A percentile compares a stretch with the other conserved stretches of the same genome.
These are phyloP conservation scores for Pseudoturritis turrita DNA, from an alignment of 345 rosid genomes.

Conservation along the genomic window DNA sequence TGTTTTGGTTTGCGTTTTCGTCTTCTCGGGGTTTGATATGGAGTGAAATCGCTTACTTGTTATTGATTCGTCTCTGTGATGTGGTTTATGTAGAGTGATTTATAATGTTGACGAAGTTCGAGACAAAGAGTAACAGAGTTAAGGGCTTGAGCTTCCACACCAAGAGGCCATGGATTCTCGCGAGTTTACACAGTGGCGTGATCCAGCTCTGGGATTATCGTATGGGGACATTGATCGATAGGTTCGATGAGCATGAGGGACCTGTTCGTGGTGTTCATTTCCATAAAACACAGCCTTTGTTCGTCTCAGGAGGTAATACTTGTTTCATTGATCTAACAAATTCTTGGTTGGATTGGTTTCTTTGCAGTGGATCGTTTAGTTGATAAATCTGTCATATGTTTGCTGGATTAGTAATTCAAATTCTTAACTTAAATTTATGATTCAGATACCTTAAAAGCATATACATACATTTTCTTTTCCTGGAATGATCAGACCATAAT, in stretches of 20 bases:
- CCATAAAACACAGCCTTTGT: slow-evolving; percentile 81
- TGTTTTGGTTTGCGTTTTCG: no score
- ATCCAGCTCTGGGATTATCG: slow-evolving; percentile 98
- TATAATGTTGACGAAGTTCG: slow-evolving; percentile 82
- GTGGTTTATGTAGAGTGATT: slow-evolving; percentile 8
- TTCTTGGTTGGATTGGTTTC: no score
- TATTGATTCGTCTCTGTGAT: slow-evolving; percentile 4
- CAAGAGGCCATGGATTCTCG: slow-evolving; percentile 93
- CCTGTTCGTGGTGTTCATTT: slow-evolving; percentile 96
- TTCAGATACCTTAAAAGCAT: no score
- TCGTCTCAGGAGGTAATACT: slow-evolving; percentile 77
- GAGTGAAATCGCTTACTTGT: no score
- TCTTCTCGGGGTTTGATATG: no score
- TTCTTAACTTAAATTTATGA: no score
- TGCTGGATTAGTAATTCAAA: no score
- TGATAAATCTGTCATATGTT: no score
- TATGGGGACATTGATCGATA: slow-evolving; percentile 82
- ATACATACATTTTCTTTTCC: no score
- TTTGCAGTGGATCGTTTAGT: no score
- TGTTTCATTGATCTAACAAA: no score
- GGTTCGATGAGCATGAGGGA: slow-evolving; percentile 92
- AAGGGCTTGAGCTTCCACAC: slow-evolving; percentile 89
- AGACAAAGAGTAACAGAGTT: slow-evolving; percentile 94
- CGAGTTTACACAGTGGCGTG: slow-evolving; percentile 95
- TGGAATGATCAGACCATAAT: no score